Conservation (phyloP, 108 stramenopile species). For the Skeletonema tropicum region DNA sequence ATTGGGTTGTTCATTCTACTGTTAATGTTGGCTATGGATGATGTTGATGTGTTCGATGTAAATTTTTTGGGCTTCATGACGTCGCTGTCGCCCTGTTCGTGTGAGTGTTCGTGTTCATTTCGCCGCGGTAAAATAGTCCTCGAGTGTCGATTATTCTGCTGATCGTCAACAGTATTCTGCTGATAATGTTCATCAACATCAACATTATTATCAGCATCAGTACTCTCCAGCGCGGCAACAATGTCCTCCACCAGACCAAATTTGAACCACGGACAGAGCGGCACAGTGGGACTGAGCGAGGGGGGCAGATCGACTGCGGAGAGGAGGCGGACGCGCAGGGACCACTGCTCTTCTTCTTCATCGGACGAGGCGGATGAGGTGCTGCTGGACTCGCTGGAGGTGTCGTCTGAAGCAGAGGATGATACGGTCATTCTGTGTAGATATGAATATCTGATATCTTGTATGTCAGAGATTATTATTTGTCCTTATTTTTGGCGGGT, state of each 20-base stretch:
- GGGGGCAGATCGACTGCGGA: constrained; percentile 77
- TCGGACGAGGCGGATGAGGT: neutral
- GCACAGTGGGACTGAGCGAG: constrained; percentile 64
- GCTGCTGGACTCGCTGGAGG: neutral
- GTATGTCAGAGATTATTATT: no score
- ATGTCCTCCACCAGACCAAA: constrained; percentile 61
- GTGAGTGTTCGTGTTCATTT: neutral
- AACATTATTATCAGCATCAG: neutral
- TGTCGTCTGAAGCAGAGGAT: neutral
- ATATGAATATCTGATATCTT: no score
- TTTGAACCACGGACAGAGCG: constrained; percentile 78
- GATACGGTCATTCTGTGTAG: neutral
- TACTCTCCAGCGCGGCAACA: neutral
- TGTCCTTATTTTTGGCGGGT: no score
- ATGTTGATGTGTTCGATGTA: no score
- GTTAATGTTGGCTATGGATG: no score
- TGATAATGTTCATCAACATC: neutral
- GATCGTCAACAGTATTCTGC: no score
- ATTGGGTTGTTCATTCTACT: neutral
- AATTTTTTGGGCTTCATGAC: no score
- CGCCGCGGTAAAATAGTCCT: neutral
- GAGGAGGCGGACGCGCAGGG: constrained; percentile 65
- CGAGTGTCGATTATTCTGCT: neutral
- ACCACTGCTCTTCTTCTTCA: constrained; percentile 48
- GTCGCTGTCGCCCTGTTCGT: neutral